Base-by-base conservation (phyloP, 116 monocot genomes). In the Posidonia oceanica region DNA sequence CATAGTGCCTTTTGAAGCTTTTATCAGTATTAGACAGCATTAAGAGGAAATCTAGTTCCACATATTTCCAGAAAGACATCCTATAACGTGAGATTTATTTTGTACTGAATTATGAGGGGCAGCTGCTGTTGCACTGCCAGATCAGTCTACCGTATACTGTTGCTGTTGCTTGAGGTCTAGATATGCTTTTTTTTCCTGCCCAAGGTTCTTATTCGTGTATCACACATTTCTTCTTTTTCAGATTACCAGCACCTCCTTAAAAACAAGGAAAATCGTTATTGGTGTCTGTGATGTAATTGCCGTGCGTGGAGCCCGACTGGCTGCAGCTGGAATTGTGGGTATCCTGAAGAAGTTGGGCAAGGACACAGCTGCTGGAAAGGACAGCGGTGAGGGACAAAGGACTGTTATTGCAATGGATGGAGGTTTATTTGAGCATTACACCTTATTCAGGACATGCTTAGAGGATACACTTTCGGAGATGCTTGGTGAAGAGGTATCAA, bases 391-490 rank as follows among this genome's bases (percentile, higher is more conserved):
- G 21, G 65, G 60, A 22, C 82, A 71, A 38, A 85, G 84, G 61
- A 84, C 82, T 6, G 90, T 90, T 10, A 48, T 98, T 21, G 98
- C 98, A 10, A 81, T 98, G 75, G 98, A 98, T 15, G 98, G 98
- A 2, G 98, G 87, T 0, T 77, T 98, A 8, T 98, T 74, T 23
- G 98, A 90, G 68, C 90, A 86, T 77, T 92, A 98, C 73, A 72
- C 62, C 5, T 36, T 53, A 52, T 93, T 93, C 75, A 85, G 90
- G 5, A 36, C 80, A 11, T 84, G 73, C 77, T 66, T 98, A 65
- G 78, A 83, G 59, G 72, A 56, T 39, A 79, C 89, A 40, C 74
- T 98, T 7, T 36, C 18, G 1, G 92, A 98, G 80, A 61, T 98
- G 59, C 84, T 98, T 7, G 90, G 85, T 0, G 77, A 87, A 18